Evolutionary conservation across 352 stramenopile genomes (phyloP).

Genomic region (Pythium pyrilobum): DNA sequence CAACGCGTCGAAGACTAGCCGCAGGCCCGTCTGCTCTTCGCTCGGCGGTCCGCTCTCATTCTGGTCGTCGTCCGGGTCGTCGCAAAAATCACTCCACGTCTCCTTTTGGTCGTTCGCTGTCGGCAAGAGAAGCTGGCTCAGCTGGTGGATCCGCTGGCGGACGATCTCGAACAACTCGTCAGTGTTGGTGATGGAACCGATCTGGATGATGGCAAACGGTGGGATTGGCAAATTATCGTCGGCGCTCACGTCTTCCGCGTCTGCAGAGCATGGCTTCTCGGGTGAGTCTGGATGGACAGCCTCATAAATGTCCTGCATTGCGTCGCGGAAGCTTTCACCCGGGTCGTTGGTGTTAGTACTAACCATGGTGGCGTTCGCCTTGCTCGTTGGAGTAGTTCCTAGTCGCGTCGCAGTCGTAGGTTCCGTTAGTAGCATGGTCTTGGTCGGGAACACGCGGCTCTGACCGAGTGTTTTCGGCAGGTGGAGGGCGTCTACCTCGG

Average conservation of each 20-base stretch:
- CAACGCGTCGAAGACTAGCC: constrained; percentile 32
- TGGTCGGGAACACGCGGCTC: constrained; percentile 15
- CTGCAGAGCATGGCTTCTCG: neutral
- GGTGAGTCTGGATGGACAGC: constrained; percentile 16
- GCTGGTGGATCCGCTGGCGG: constrained; percentile 33
- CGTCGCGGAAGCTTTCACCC: constrained; percentile 21
- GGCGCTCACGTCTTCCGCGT: neutral
- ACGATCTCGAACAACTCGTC: constrained; percentile 50
- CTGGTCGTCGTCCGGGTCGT: constrained; percentile 26
- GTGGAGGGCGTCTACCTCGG: neutral
- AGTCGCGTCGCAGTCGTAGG: neutral
- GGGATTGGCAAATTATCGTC: neutral
- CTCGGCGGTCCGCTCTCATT: neutral
- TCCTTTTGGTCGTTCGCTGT: constrained; percentile 21
- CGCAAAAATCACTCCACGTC: constrained; percentile 43
- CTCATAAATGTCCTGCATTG: constrained; percentile 28
- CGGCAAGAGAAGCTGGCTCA: constrained; percentile 22
- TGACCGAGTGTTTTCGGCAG: constrained; percentile 16
- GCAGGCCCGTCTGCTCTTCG: constrained; percentile 23
- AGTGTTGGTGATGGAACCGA: constrained; percentile 38
- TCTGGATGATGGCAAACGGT: constrained; percentile 29
- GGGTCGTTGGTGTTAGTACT: neutral
- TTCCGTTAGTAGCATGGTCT: constrained; percentile 9
- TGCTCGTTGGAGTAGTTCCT: neutral
- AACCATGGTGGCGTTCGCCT: neutral